phyloP scores from a whole-genome alignment of 2,329 filamentous ascomycete genomes.

The Penicillium sp. region DNA sequence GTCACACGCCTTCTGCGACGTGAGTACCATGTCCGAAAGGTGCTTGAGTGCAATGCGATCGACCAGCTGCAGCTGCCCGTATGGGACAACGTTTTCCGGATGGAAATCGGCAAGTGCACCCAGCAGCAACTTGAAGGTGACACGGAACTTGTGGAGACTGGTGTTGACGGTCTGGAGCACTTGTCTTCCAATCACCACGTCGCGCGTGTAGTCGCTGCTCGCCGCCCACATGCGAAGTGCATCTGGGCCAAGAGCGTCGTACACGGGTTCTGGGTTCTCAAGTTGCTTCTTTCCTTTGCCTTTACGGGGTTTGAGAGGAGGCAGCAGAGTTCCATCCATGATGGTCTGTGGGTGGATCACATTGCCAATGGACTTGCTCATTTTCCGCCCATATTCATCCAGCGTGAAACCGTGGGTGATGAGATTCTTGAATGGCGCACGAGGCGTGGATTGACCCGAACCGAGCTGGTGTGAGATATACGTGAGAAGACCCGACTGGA shows the following conservation, averaged over 20 bases:
- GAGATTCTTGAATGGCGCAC: conserved; percentile 74
- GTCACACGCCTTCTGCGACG: conserved; percentile 57
- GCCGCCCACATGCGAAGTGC: conserved; percentile 84
- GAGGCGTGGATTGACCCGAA: conserved; percentile 26
- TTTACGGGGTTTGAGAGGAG: conserved; percentile 58
- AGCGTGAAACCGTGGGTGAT: conserved; percentile 93
- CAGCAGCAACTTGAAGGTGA: conserved; percentile 81
- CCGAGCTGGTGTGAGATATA: conserved; percentile 55
- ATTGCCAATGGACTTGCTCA: conserved; percentile 96
- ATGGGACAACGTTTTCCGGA: conserved; percentile 32
- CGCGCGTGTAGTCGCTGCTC: conserved; percentile 80
- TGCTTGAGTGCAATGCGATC: conserved; percentile 73
- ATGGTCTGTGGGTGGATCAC: conserved; percentile 71
- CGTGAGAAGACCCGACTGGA: conserved; percentile 89
- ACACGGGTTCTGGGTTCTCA: conserved; percentile 35
- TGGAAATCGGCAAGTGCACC: conserved; percentile 59
- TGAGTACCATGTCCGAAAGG: conserved; percentile 55
- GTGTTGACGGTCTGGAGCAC: conserved; percentile 69
- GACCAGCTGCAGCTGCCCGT: conserved; percentile 48
- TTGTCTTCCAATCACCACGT: conserved; percentile 70
- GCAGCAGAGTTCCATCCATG: conserved; percentile 71
- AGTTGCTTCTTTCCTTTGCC: conserved; percentile 40
- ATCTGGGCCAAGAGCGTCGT: conserved; percentile 73
- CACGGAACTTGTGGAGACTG: conserved; percentile 74
- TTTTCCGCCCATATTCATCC: conserved; percentile 84